Percentiles rank a stretch among this genome's conserved stretches.
These are phyloP conservation scores for Aspergillus arachidicola DNA, from an alignment of 2,329 filamentous ascomycete genomes.

Conservation along the genomic window DNA sequence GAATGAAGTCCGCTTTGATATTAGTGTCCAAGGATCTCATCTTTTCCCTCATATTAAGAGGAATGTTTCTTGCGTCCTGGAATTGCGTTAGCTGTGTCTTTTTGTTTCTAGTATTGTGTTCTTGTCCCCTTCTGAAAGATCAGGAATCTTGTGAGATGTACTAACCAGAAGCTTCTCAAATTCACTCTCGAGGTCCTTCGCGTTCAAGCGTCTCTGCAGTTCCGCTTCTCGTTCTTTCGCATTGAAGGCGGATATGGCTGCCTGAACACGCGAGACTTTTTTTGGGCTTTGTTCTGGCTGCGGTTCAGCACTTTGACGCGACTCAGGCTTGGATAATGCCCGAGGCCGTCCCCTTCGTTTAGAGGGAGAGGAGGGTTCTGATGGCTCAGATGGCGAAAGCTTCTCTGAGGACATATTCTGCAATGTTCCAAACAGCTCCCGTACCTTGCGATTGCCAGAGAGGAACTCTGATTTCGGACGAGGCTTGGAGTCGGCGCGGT, in stretches of 20 bases:
- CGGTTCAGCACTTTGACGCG: conserved; percentile 33
- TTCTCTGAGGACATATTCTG: conserved; percentile 32
- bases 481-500: conserved; percentile 42
- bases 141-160: conserved; percentile 19
- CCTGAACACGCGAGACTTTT: conserved; percentile 61
- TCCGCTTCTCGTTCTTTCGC: conserved; percentile 54
- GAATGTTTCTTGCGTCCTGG: conserved; percentile 88
- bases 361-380: conserved; percentile 19
- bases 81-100: conserved; percentile 9
- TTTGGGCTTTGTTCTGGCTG: conserved; percentile 41
- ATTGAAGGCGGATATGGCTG: conserved; percentile 65
- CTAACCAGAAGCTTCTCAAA: conserved; percentile 64
- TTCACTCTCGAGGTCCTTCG: conserved; percentile 61
- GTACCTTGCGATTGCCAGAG: conserved; percentile 44
- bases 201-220: conserved; percentile 48
- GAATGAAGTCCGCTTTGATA: conserved; percentile 95
- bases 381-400: conserved; percentile 12
- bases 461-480: conserved; percentile 57
- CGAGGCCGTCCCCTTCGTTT: conserved; percentile 26
- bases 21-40: conserved; percentile 87
- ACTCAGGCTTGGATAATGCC: conserved; percentile 36
- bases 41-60: conserved; percentile 89
- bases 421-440: conserved; percentile 33
- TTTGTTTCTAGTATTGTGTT: not conserved
- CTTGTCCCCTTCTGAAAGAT: not conserved